A percentile compares a stretch with the other conserved stretches of the same genome.
Evolutionary conservation across 225 moss, liverwort and hornwort genomes (phyloP).

Genomic region (Marchantia paleacea): DNA sequence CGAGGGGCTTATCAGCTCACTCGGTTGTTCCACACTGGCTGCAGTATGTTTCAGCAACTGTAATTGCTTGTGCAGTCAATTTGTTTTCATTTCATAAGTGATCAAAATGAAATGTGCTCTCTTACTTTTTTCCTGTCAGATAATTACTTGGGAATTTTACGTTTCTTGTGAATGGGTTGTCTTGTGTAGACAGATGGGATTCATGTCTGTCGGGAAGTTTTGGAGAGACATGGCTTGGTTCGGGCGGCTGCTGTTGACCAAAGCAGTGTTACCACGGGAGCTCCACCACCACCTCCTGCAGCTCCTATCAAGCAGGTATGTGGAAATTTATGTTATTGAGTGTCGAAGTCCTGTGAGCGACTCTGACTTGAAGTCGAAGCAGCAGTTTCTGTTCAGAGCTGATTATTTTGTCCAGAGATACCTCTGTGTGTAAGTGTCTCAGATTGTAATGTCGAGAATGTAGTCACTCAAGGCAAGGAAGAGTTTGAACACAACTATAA

Average conservation of each 20-base stretch:
- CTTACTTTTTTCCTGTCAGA: no score
- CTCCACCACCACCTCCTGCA: conserved; percentile 7
- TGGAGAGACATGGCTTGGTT: not conserved
- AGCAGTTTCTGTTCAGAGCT: not conserved
- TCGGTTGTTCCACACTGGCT: no score
- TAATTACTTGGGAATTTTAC: no score
- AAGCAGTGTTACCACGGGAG: conserved; percentile 1
- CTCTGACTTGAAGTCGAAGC: not conserved
- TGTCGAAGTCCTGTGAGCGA: not conserved
- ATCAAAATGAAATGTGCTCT: no score
- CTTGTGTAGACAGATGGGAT: conserved; percentile 19
- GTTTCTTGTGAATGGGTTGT: no score
- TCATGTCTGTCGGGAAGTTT: not conserved
- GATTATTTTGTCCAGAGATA: not conserved
- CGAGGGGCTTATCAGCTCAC: no score
- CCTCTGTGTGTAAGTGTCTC: not conserved
- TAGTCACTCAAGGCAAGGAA: not conserved
- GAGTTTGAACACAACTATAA: not conserved
- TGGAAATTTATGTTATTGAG: not conserved
- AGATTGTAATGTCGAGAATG: not conserved
- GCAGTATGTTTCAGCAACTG: no score
- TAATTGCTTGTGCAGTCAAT: no score
- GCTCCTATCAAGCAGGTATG: conserved; percentile 26
- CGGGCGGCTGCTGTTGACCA: conserved; percentile 23
- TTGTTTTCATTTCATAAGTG: no score